These are phyloP conservation scores for Calonectria pteridis DNA, from an alignment of 2,329 filamentous ascomycete species.

Conservation along the genomic window DNA sequence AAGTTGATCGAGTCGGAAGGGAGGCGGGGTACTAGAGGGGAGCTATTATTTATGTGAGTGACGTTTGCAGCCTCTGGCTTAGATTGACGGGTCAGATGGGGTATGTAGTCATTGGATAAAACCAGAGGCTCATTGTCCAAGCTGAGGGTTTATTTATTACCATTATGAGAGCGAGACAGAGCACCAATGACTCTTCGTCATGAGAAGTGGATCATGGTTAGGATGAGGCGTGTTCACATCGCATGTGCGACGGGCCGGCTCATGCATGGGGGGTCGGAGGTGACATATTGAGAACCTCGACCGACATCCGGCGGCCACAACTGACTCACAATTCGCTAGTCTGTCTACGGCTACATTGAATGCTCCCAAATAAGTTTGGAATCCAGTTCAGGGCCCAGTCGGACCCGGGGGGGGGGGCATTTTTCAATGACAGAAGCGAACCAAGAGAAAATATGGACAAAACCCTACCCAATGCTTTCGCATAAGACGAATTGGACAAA, in stretches of 20 bases:
- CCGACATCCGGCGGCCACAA: slow-evolving; percentile 40
- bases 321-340: slow-evolving; percentile 38
- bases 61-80: slow-evolving; percentile 17
- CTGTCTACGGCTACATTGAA: background rate
- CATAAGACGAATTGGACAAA: slow-evolving; percentile 29
- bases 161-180: background rate
- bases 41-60: slow-evolving; percentile 19
- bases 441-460: background rate
- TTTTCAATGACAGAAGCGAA: background rate
- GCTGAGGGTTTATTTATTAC: slow-evolving; percentile 20
- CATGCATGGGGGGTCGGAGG: slow-evolving; percentile 36
- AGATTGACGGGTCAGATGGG: background rate
- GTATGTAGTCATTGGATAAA: slow-evolving; percentile 8
- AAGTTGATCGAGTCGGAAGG: slow-evolving; percentile 3
- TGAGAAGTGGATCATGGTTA: slow-evolving; percentile 14
- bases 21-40: slow-evolving; percentile 6
- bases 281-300: slow-evolving; percentile 30
- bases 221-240: slow-evolving; percentile 10
- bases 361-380: background rate
- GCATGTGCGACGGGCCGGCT: slow-evolving; percentile 41
- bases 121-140: background rate
- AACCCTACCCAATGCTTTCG: background rate
- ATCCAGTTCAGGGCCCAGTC: background rate
- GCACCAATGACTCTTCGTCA: slow-evolving; percentile 23
- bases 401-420: background rate